Conservation (phyloP, 2,329 filamentous ascomycete genomes). For the Pestalotiopsis sp. region DNA sequence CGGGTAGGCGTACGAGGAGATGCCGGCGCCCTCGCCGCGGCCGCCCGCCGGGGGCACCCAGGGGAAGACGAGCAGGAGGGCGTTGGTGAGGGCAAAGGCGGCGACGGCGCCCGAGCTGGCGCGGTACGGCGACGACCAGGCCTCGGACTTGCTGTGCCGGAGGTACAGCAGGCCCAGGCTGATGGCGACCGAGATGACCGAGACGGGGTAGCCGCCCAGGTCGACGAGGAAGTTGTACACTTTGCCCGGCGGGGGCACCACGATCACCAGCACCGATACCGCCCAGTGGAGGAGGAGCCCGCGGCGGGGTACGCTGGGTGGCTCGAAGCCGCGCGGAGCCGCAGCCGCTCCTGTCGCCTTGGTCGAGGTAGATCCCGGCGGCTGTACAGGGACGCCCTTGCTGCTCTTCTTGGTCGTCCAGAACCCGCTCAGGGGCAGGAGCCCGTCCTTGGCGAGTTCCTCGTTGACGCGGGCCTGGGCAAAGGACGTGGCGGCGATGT, state of each 20-base stretch:
- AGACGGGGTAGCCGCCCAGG: conserved; percentile 40
- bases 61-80: conserved; percentile 35
- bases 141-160: conserved; percentile 25
- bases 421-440: conserved; percentile 43
- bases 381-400: neutral
- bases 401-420: conserved; percentile 27
- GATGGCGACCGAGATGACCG: conserved; percentile 35
- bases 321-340: conserved; percentile 6
- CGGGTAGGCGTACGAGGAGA: conserved; percentile 40
- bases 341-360: neutral
- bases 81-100: conserved; percentile 34
- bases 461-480: conserved; percentile 50
- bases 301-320: conserved; percentile 26
- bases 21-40: conserved; percentile 18
- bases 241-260: conserved; percentile 48
- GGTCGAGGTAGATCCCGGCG: neutral
- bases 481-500: conserved; percentile 51
- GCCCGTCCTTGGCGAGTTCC: conserved; percentile 48
- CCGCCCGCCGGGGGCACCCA: conserved; percentile 37
- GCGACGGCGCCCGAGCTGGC: conserved; percentile 30
- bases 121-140: conserved; percentile 32
- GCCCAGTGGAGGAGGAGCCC: conserved; percentile 60
- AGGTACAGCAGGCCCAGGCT: conserved; percentile 36
- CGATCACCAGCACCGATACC: conserved; percentile 58
- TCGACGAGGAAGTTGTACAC: conserved; percentile 42